A percentile compares a stretch with the other conserved stretches of the same genome.
These are phyloP conservation scores for Boletus vinaceobasis DNA, from an alignment of 768 basidiomycete species.

Conservation along the genomic window DNA sequence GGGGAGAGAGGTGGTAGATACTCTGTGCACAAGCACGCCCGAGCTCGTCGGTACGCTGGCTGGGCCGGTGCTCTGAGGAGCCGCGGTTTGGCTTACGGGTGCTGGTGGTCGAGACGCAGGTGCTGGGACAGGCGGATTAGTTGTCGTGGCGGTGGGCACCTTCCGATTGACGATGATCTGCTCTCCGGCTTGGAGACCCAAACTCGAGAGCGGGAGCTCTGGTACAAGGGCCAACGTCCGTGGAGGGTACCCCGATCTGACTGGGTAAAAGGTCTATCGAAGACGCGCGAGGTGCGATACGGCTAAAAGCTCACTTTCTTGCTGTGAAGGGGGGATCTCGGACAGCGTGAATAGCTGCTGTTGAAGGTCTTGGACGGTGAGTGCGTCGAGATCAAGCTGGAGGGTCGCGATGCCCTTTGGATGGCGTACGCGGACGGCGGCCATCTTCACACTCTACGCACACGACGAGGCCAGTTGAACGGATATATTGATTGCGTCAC, in stretches of 20 bases:
- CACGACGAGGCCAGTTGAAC: neutral
- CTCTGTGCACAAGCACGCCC: conserved; percentile 71
- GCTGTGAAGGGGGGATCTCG: conserved; percentile 70
- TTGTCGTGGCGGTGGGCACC: conserved; percentile 13
- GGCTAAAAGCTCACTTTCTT: conserved; percentile 59
- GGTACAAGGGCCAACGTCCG: conserved; percentile 66
- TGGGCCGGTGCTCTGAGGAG: conserved; percentile 36
- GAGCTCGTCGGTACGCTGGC: conserved; percentile 61
- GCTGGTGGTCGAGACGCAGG: conserved; percentile 14
- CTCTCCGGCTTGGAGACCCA: conserved; percentile 77
- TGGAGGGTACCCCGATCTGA: conserved; percentile 86
- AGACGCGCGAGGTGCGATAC: neutral
- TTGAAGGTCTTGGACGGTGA: conserved; percentile 73
- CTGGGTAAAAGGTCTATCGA: conserved; percentile 34
- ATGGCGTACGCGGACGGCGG: conserved; percentile 75
- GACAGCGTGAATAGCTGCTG: conserved; percentile 64
- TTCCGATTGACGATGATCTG: conserved; percentile 75
- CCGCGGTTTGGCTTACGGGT: conserved; percentile 12
- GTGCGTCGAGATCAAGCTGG: conserved; percentile 57
- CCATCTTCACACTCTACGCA: conserved; percentile 41
- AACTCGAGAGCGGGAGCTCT: conserved; percentile 68
- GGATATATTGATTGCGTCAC: conserved; percentile 9
- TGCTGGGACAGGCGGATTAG: conserved; percentile 5
- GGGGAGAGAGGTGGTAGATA: conserved; percentile 21
- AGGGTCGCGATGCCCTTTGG: conserved; percentile 81